Conservation (phyloP, 306 rosid species). For the Ceratonia siliqua region DNA sequence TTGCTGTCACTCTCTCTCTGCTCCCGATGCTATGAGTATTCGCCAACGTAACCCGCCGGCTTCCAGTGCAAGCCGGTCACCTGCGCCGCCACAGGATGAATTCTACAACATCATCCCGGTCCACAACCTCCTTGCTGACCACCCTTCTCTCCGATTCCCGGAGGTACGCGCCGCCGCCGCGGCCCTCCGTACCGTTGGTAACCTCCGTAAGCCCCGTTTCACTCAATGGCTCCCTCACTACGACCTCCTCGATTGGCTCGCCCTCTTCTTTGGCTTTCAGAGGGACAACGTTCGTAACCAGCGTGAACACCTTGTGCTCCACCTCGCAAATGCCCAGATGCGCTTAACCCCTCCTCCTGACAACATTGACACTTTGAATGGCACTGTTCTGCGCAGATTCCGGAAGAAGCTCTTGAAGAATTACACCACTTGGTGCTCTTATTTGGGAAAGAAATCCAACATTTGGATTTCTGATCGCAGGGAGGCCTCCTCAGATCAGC, state of each 20-base stretch:
- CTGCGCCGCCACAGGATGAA: conserved; percentile 44
- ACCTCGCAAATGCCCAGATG: conserved; percentile 97
- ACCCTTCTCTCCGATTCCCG: conserved; percentile 84
- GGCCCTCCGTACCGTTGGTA: conserved; percentile 61
- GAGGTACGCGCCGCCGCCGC: conserved; percentile 90
- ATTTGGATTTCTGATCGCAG: conserved; percentile 76
- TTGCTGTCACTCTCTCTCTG: not conserved
- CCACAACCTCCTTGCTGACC: conserved; percentile 85
- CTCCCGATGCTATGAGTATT: conserved; percentile 47
- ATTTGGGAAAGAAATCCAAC: conserved; percentile 80
- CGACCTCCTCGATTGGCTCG: conserved; percentile 95
- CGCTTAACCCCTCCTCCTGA: conserved; percentile 90
- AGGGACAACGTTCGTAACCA: conserved; percentile 88
- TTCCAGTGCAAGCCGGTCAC: not conserved
- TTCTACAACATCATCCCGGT: conserved; percentile 83
- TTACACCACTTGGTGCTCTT: conserved; percentile 84
- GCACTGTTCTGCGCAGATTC: conserved; percentile 67
- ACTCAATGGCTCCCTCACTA: conserved; percentile 62
- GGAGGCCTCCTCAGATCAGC: conserved; percentile 48
- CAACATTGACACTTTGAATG: conserved; percentile 78
- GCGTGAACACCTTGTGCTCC: conserved; percentile 93
- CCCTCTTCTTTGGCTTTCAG: conserved; percentile 84
- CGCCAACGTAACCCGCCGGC: conserved; percentile 42
- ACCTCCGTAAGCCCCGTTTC: conserved; percentile 77
- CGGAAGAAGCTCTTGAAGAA: conserved; percentile 75